Base-by-base conservation (phyloP, 2,329 filamentous ascomycete genomes). In the Neophaeococcomyces aloes region DNA sequence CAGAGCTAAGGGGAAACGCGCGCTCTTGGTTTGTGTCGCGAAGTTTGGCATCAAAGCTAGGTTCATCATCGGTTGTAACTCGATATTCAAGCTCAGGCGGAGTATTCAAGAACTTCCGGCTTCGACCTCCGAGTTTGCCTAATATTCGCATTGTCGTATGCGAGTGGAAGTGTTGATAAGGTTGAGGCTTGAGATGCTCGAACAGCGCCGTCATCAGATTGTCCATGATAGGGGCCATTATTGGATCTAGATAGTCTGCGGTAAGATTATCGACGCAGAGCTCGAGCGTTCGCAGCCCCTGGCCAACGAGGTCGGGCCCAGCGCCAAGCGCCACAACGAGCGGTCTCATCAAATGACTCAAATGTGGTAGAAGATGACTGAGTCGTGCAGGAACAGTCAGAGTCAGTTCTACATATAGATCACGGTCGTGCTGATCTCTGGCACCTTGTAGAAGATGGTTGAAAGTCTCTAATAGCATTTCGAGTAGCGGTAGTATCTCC, bases 171-270 rank as follows among this genome's bases (percentile, higher is more conserved):
- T 98, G 93, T 56, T 84, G 94, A 62, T 98, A 94, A 0, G 91
- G 91, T 50, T 88, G 82, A 6, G 91, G 93, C 56, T 83, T 84
- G 32, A 99, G 73, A 61, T 98, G 93, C 51, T 95, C 88, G 73
- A 94, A 98, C 1, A 99, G 72, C 1, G 89, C 89, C 36, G 87
- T 91, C 91, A 98, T 98, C 34, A 99, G 71, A 59, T 99, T 91
- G 56, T 98, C 89, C 62, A 99, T 96, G 19, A 96, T 93, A 0
- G 91, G 93, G 2, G 89, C 86, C 89, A 98, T 98, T 56, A 99
- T 96, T 0, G 91, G 93, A 56, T 99, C 91, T 11, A 99, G 70
- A 58, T 98, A 99, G 57, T 98, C 91, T 0, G 91, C 89, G 0
- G 93, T 98, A 0, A 99, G 74, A 55, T 99, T 99, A 51, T 99